Conservation (phyloP, 768 basidiomycete genomes). For the Boletus tomentosulus region DNA sequence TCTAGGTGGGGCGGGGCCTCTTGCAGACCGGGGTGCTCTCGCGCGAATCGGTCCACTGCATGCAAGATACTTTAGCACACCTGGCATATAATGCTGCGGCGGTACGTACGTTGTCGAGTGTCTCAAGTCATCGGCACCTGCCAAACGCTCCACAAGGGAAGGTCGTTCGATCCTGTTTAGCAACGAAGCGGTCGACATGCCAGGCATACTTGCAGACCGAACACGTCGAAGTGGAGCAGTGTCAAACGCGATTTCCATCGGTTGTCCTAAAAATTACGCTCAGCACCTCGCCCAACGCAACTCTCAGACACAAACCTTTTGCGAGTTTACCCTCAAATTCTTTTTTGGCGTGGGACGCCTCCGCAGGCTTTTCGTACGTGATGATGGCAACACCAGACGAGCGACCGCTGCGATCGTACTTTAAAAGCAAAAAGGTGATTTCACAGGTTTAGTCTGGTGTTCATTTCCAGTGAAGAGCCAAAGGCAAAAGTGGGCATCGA, state of each 20-base stretch:
- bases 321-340: conserved; percentile 84
- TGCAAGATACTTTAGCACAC: background rate
- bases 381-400: conserved; percentile 81
- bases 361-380: conserved; percentile 70
- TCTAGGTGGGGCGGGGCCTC: conserved; percentile 9
- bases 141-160: conserved; percentile 63
- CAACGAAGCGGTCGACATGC: conserved; percentile 50
- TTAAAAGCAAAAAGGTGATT: conserved; percentile 42
- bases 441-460: conserved; percentile 57
- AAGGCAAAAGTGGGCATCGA: conserved; percentile 42
- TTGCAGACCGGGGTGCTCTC: conserved; percentile 25
- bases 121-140: conserved; percentile 38
- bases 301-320: conserved; percentile 55
- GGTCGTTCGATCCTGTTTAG: conserved; percentile 74
- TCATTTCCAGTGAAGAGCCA: conserved; percentile 32
- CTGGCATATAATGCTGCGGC: background rate
- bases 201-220: conserved; percentile 45
- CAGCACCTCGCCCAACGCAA: background rate
- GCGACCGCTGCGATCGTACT: conserved; percentile 96
- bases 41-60: conserved; percentile 44
- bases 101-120: conserved; percentile 12
- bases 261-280: conserved; percentile 54
- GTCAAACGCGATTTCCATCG: conserved; percentile 69
- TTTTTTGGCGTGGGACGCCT: conserved; percentile 80
- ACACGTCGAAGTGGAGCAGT: conserved; percentile 41